Evolutionary conservation across 805 yeast genomes (phyloP), one percentile per base, ranked within the genome.

Genomic region (Debaryomyces maramus): DNA sequence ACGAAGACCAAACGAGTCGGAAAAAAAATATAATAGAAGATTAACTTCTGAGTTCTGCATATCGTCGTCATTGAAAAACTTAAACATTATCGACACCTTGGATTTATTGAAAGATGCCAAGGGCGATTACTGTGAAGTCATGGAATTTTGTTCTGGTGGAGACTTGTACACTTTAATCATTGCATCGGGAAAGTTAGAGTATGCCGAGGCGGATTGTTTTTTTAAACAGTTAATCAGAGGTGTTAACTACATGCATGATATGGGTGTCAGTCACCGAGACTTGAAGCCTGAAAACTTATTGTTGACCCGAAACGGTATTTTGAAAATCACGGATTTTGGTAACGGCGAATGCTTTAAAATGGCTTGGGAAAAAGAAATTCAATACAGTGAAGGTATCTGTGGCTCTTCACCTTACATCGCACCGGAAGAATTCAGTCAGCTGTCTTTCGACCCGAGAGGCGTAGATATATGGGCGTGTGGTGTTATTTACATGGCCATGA

Each of bases 391-490:
- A 35, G 95, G 95, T 4, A 72, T 87, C 5, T 83, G 89, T 61
- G 97, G 96, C 6, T 83, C 93, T 0, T 79, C 85, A 6, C 96
- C 96, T 2, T 88, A 88, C 60, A 86, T 89, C 54, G 95, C 96
- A 0, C 96, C 97, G 0, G 97, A 88, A 62, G 93, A 85, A 49
- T 85, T 81, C 59, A 70, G 75, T 2, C 64, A 58, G 44, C 66
- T 74, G 28, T 81, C 79, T 53, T 88, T 86, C 61, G 96, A 88
- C 62, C 85, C 95, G 2, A 65, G 96, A 41, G 75, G 85, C 24
- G 85, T 85, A 5, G 96, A 88, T 64, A 80, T 88, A 26, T 88
- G 97, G 97, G 81, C 96, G 0, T 87, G 95, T 67, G 96, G 96
- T 36, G 91, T 88, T 8, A 88, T 88, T 24, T 88, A 85, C 57